phyloP scores from a whole-genome alignment of 305 asterid genomes.

The Fraxinus ornus region DNA sequence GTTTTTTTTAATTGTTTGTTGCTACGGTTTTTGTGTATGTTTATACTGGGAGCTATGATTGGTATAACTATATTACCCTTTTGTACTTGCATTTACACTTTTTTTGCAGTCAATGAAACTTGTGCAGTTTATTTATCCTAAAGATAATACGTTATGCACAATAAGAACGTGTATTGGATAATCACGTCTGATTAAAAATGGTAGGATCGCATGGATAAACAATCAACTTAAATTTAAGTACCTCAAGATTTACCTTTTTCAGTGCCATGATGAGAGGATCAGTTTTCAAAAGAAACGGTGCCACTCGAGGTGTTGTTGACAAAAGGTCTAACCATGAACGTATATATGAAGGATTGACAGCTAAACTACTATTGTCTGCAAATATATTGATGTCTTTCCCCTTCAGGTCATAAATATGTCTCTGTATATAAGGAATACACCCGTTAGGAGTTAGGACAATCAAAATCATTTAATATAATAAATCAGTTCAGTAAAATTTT shows the following conservation, averaged over 20 bases:
- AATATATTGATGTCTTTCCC: slow-evolving; percentile 62
- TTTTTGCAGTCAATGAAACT: neutral
- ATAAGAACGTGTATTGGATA: neutral
- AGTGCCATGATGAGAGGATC: slow-evolving; percentile 80
- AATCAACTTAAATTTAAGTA: slow-evolving; percentile 16
- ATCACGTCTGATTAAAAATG: neutral
- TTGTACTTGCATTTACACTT: neutral
- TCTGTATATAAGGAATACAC: slow-evolving; percentile 46
- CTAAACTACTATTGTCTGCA: slow-evolving; percentile 76
- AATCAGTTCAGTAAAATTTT: neutral
- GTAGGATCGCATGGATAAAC: neutral
- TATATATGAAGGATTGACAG: slow-evolving; percentile 74
- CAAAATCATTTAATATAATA: neutral
- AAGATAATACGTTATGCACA: neutral
- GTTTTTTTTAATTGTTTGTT: neutral
- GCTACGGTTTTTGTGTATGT: neutral
- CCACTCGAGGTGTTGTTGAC: slow-evolving; percentile 83
- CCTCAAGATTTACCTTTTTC: slow-evolving; percentile 55
- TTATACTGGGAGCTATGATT: neutral
- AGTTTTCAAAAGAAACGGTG: slow-evolving; percentile 75
- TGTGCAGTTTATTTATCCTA: neutral
- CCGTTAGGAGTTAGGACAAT: slow-evolving; percentile 19
- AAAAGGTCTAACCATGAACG: slow-evolving; percentile 75
- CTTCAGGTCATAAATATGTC: slow-evolving; percentile 71
- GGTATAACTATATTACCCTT: neutral